A percentile compares a stretch with the other conserved stretches of the same genome.
phyloP scores from a whole-genome alignment of 768 basidiomycete genomes.

The Russula sp. region DNA sequence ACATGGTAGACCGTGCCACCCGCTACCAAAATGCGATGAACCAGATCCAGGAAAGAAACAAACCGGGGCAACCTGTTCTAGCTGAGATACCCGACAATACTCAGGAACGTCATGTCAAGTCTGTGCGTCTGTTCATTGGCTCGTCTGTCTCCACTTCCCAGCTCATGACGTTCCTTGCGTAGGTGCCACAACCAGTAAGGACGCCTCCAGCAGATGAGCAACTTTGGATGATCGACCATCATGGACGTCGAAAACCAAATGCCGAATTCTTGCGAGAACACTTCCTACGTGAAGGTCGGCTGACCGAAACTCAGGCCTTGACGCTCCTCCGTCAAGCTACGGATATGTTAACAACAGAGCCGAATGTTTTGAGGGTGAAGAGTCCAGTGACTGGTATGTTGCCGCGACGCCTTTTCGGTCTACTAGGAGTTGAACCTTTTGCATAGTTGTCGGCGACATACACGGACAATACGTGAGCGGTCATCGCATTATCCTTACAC shows the following conservation, averaged over 20 bases:
- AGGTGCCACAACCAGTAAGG: slow-evolving; percentile 71
- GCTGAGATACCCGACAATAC: slow-evolving; percentile 32
- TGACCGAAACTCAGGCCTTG: slow-evolving; percentile 80
- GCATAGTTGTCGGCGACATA: slow-evolving; percentile 87
- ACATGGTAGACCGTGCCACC: slow-evolving; percentile 24
- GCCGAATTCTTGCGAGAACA: slow-evolving; percentile 79
- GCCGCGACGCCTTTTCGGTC: not conserved
- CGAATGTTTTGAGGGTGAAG: slow-evolving; percentile 78
- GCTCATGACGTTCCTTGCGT: slow-evolving; percentile 15
- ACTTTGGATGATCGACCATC: slow-evolving; percentile 56
- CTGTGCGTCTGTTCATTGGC: slow-evolving; percentile 34
- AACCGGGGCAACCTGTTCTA: slow-evolving; percentile 28
- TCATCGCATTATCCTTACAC: not conserved
- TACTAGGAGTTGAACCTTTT: slow-evolving; percentile 1
- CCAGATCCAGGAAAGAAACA: slow-evolving; percentile 38
- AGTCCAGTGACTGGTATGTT: slow-evolving; percentile 86
- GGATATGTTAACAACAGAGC: slow-evolving; percentile 62
- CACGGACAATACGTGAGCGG: slow-evolving; percentile 87
- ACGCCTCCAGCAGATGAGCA: slow-evolving; percentile 68
- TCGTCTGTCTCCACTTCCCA: not conserved
- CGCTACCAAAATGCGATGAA: slow-evolving; percentile 32
- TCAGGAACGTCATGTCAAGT: slow-evolving; percentile 37
- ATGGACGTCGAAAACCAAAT: slow-evolving; percentile 63
- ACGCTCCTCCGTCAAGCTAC: slow-evolving; percentile 71
- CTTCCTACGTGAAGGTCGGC: slow-evolving; percentile 77